Evolutionary conservation across 106 monocot species (phyloP).

Genomic region (Dendrobium officinale): DNA sequence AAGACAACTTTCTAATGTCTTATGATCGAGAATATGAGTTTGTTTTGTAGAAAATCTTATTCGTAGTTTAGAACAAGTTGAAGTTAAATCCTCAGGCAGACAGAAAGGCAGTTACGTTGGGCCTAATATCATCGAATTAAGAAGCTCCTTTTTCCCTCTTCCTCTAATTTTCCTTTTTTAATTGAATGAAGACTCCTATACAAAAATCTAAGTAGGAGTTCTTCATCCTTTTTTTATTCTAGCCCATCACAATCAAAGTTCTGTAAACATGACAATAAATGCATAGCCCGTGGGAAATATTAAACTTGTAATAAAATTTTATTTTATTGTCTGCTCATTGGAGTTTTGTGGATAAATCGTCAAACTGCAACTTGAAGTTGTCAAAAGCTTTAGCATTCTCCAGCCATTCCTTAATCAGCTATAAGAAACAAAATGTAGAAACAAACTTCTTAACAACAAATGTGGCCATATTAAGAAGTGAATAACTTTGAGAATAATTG

Average conservation of each 20-base stretch:
- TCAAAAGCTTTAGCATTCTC: constrained; percentile 59
- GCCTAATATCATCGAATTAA: too few species aligned
- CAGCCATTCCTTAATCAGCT: constrained; percentile 58
- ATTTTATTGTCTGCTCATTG: constrained; percentile 47
- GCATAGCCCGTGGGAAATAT: background rate
- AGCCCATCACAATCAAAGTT: background rate
- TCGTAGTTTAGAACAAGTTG: too few species aligned
- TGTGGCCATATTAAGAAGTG: constrained; percentile 33
- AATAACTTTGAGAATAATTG: too few species aligned
- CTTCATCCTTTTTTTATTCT: background rate
- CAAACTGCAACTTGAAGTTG: constrained; percentile 44
- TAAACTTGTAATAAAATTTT: constrained; percentile 34
- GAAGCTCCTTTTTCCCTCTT: too few species aligned
- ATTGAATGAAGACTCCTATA: background rate
- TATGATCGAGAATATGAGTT: too few species aligned
- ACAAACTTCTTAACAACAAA: constrained; percentile 23
- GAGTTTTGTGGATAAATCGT: constrained; percentile 49
- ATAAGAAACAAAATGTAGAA: constrained; percentile 10
- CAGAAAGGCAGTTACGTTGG: too few species aligned
- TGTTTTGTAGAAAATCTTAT: too few species aligned
- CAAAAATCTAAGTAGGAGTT: background rate
- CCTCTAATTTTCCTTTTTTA: too few species aligned
- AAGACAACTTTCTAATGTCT: too few species aligned
- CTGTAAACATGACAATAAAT: background rate
- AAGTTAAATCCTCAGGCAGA: too few species aligned